Percentiles rank a stretch among this genome's conserved stretches.
Conservation (phyloP, 768 basidiomycete species). For the Butyriboletus loyo region DNA sequence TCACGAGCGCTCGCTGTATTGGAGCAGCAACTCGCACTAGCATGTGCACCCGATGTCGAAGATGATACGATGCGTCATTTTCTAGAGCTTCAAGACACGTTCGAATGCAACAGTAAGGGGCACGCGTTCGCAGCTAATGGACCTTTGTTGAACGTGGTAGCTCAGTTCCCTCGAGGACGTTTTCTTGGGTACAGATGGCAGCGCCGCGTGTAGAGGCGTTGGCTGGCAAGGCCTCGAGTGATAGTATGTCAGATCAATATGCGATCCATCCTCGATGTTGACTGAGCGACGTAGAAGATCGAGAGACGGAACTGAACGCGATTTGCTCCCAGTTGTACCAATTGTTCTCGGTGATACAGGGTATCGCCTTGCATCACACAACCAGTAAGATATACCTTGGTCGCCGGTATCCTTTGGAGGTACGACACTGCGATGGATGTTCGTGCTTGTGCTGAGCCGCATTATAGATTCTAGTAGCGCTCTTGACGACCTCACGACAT, state of each 20-base stretch:
- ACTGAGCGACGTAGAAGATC: slow-evolving; percentile 34
- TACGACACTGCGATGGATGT: slow-evolving; percentile 20
- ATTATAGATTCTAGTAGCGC: slow-evolving; percentile 65
- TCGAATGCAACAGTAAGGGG: slow-evolving; percentile 76
- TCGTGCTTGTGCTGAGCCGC: slow-evolving; percentile 4
- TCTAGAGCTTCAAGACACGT: slow-evolving; percentile 67
- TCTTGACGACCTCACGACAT: slow-evolving; percentile 70
- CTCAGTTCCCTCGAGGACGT: slow-evolving; percentile 65
- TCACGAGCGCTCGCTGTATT: slow-evolving; percentile 53
- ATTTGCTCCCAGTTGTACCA: slow-evolving; percentile 54
- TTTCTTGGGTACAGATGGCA: slow-evolving; percentile 58
- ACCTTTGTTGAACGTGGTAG: slow-evolving; percentile 5
- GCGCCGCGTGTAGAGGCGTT: slow-evolving; percentile 50
- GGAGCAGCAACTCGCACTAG: slow-evolving; percentile 52
- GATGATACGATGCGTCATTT: slow-evolving; percentile 51
- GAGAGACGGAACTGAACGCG: slow-evolving; percentile 44
- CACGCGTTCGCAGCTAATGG: not conserved
- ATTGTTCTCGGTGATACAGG: slow-evolving; percentile 71
- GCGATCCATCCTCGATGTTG: not conserved
- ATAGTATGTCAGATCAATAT: slow-evolving; percentile 33
- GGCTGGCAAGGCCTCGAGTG: slow-evolving; percentile 43
- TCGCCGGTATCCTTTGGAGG: slow-evolving; percentile 66
- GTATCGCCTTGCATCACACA: slow-evolving; percentile 65
- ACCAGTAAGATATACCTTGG: slow-evolving; percentile 69
- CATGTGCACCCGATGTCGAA: slow-evolving; percentile 43